A percentile compares a stretch with the other conserved stretches of the same genome.
These are phyloP conservation scores for Trichoderma sp. DNA, from an alignment of 2,329 filamentous ascomycete genomes.

Conservation along the genomic window DNA sequence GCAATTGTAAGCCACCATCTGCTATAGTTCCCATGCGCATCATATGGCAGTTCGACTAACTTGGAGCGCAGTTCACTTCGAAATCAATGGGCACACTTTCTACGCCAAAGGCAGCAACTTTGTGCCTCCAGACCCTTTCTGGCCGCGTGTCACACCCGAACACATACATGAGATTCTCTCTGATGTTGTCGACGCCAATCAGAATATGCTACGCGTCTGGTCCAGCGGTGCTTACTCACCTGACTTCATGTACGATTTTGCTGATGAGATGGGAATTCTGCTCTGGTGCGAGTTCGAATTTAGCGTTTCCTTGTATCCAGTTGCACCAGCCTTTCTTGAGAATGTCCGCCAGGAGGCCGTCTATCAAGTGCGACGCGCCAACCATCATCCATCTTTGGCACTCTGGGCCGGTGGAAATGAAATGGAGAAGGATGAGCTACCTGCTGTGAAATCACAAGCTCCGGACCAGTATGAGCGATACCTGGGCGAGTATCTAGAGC, in stretches of 20 bases:
- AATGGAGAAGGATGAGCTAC: conserved; percentile 19
- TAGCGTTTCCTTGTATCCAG: conserved; percentile 9
- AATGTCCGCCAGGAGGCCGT: conserved; percentile 15
- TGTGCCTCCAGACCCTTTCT: conserved; percentile 8
- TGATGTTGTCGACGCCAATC: conserved; percentile 8
- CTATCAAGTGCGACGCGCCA: conserved; percentile 6
- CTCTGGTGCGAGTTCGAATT: conserved; percentile 16
- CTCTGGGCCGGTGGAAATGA: conserved; percentile 14
- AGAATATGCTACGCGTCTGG: conserved; percentile 15
- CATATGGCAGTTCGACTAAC: neutral
- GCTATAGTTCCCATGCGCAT: neutral
- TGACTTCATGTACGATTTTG: conserved; percentile 13
- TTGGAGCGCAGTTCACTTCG: conserved; percentile 9
- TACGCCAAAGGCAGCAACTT: conserved; percentile 16
- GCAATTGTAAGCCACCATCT: neutral
- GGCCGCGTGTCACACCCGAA: conserved; percentile 2
- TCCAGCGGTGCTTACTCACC: conserved; percentile 8
- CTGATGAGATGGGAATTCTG: conserved; percentile 9
- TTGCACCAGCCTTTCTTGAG: neutral
- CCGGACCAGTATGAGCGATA: conserved; percentile 5
- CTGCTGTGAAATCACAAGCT: neutral
- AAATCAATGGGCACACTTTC: conserved; percentile 6
- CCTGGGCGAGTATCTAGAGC: neutral
- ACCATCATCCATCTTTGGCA: conserved; percentile 6
- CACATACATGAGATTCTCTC: conserved; percentile 10